These are phyloP conservation scores for Euryodendron excelsum DNA, from an alignment of 148 eudicot genomes.

Conservation along the genomic window DNA sequence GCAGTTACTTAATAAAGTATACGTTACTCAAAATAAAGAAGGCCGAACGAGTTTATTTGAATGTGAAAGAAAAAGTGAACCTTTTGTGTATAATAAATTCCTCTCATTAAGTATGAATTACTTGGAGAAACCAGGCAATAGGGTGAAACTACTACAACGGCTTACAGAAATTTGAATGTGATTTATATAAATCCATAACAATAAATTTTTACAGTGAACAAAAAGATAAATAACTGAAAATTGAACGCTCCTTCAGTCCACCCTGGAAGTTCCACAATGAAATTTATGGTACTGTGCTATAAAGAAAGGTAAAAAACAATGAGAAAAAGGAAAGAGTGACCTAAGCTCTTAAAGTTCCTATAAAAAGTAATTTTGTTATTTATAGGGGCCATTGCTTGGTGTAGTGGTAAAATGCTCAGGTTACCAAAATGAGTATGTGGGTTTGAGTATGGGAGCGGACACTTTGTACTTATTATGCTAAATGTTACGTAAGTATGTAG, in stretches of 20 bases:
- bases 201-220: not conserved
- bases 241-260: not conserved
- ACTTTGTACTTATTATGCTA: conserved; percentile 41
- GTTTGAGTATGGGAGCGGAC: not conserved
- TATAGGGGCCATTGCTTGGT: not conserved
- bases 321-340: not conserved
- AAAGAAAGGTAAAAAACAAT: not conserved
- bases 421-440: not conserved
- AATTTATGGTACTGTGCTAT: too few relatives aligned
- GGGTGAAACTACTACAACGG: not conserved
- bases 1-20: not conserved
- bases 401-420: not conserved
- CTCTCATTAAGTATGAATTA: not conserved
- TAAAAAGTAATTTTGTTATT: not conserved
- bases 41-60: not conserved
- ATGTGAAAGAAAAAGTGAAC: not conserved
- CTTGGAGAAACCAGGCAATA: not conserved
- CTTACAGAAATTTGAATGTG: not conserved
- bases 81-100: not conserved
- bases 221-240: too few relatives aligned
- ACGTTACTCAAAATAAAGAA: not conserved
- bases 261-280: too few relatives aligned
- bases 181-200: not conserved
- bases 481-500: too few relatives aligned
- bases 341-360: not conserved